These are phyloP conservation scores for Begonia loranthoides DNA, from an alignment of 306 rosid genomes.

Conservation along the genomic window DNA sequence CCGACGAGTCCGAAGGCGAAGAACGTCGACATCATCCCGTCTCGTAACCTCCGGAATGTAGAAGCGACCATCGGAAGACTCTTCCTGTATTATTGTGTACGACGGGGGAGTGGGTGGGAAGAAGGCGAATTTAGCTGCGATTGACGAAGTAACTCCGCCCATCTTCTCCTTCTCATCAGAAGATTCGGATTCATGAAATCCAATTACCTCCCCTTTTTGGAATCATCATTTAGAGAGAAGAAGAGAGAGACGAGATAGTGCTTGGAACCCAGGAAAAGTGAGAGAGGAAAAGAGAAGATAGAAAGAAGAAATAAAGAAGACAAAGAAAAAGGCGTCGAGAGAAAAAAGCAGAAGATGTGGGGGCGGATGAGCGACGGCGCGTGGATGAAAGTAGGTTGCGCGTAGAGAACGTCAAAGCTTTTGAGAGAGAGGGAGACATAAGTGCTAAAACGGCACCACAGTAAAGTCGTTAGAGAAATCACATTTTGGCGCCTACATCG, in stretches of 20 bases:
- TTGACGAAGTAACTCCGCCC: constrained; percentile 97
- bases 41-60: constrained; percentile 63
- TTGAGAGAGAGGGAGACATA: too few species aligned
- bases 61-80: constrained; percentile 14
- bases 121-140: constrained; percentile 93
- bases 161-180: constrained; percentile 30
- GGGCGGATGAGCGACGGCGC: not conserved
- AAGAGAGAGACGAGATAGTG: not conserved
- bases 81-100: constrained; percentile 36
- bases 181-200: constrained; percentile 26
- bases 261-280: not conserved
- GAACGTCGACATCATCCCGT: constrained; percentile 73
- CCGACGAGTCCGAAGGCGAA: constrained; percentile 54
- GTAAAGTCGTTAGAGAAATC: too few species aligned
- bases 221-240: constrained; percentile 1
- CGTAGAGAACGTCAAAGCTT: not conserved
- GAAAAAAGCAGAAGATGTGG: not conserved
- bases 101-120: constrained; percentile 93
- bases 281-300: not conserved
- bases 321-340: not conserved
- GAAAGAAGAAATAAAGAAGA: not conserved
- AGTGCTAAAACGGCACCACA: too few species aligned
- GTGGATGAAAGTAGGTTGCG: not conserved
- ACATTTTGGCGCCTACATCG: too few species aligned
- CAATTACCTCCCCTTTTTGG: not conserved